These are phyloP conservation scores for Sarcomyxa edulis DNA, from an alignment of 768 basidiomycete genomes.

Conservation along the genomic window DNA sequence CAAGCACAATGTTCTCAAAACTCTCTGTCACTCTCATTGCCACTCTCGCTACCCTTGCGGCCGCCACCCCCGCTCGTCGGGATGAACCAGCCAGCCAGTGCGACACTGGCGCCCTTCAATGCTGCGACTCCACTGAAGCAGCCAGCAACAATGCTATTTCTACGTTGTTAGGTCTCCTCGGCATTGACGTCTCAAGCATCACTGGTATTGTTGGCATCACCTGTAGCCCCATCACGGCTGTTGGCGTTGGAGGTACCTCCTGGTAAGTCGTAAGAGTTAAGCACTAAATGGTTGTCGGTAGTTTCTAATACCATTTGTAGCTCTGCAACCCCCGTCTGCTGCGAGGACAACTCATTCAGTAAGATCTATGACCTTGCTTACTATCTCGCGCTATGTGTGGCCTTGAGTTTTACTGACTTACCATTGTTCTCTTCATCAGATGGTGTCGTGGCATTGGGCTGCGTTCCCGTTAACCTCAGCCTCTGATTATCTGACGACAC, in stretches of 20 bases:
- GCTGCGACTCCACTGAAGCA: conserved; percentile 11
- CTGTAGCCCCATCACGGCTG: conserved; percentile 21
- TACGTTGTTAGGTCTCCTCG: conserved; percentile 16
- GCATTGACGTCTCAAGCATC: conserved; percentile 15
- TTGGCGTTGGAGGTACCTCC: conserved; percentile 13
- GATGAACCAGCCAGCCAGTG: conserved; percentile 10
- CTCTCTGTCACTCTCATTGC: conserved; percentile 6
- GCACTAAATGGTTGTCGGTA: background rate
- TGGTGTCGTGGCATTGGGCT: conserved; percentile 7
- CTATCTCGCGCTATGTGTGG: background rate
- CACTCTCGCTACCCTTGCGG: conserved; percentile 14
- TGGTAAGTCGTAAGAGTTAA: conserved; percentile 14
- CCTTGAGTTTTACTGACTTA: background rate
- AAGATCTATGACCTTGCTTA: conserved; percentile 5
- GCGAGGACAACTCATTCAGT: conserved; percentile 22
- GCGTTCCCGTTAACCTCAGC: conserved; percentile 18
- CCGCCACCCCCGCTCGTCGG: conserved; percentile 12
- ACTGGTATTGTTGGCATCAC: conserved; percentile 19
- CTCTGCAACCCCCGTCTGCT: conserved; percentile 24
- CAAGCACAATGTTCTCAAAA: conserved; percentile 10
- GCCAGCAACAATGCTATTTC: background rate
- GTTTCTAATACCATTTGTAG: conserved; percentile 11
- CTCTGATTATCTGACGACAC: too few relatives aligned
- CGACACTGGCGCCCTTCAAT: conserved; percentile 14
- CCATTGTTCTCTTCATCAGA: too few relatives aligned